These are phyloP conservation scores for Dillenia turbinata DNA, from an alignment of 164 flowering plant species.

Conservation along the genomic window DNA sequence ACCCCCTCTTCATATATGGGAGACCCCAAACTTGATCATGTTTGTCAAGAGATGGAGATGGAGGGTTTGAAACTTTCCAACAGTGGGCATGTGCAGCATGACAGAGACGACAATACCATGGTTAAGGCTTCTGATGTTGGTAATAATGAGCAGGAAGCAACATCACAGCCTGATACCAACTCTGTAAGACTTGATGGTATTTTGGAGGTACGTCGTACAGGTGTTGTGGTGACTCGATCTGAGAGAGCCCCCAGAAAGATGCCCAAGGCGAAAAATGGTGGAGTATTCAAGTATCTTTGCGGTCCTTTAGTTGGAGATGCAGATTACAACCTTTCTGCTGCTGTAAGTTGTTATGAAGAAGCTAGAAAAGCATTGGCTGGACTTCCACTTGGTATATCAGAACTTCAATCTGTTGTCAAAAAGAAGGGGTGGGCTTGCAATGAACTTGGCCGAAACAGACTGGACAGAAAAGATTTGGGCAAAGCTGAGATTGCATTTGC, in stretches of 20 bases:
- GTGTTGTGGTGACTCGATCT: constrained; percentile 8
- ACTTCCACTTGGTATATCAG: constrained; percentile 41
- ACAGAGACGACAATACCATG: constrained; percentile 8
- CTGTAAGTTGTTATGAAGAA: constrained; percentile 70
- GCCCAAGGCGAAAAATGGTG: constrained; percentile 55
- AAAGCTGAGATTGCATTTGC: constrained; percentile 83
- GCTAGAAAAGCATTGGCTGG: constrained; percentile 57
- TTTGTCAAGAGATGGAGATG: constrained; percentile 14
- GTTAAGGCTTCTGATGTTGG: constrained; percentile 9
- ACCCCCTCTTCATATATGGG: constrained; percentile 14
- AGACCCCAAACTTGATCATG: constrained; percentile 19
- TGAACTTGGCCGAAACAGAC: constrained; percentile 79
- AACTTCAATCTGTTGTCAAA: constrained; percentile 54
- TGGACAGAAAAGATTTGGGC: constrained; percentile 52
- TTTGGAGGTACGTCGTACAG: constrained; percentile 11
- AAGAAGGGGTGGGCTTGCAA: constrained; percentile 97
- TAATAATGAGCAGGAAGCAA: constrained; percentile 10
- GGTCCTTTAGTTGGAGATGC: constrained; percentile 43
- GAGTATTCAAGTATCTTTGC: constrained; percentile 71
- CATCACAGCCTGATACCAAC: constrained; percentile 10
- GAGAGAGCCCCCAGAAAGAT: constrained; percentile 21
- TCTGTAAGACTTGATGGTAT: constrained; percentile 12
- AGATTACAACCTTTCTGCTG: constrained; percentile 51
- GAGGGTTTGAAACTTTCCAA: constrained; percentile 19
- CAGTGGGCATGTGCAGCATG: constrained; percentile 9